Conservation (phyloP, 2,329 filamentous ascomycete species). For the Rutstroemia sp. region DNA sequence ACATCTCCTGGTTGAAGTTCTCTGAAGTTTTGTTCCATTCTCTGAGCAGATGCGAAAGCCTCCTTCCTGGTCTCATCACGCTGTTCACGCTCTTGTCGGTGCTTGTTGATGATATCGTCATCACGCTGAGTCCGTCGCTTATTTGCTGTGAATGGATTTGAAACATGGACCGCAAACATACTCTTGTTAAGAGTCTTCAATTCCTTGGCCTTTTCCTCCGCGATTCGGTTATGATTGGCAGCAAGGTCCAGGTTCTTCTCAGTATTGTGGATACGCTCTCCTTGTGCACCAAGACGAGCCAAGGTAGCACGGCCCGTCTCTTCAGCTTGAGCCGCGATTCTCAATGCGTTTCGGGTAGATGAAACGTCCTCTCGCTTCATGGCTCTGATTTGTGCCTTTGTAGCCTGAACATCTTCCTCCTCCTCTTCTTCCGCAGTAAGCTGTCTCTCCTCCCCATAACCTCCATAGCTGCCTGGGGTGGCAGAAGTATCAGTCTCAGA, state of each 20-base stretch:
- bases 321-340: conserved; percentile 60
- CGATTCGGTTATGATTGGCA: conserved; percentile 65
- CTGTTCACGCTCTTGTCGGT: conserved; percentile 57
- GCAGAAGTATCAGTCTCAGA: conserved; percentile 14
- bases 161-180: conserved; percentile 83
- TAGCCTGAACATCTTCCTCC: conserved; percentile 63
- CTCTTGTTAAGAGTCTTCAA: conserved; percentile 79
- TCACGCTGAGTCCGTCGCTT: conserved; percentile 58
- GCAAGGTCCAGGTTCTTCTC: conserved; percentile 78
- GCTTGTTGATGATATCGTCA: conserved; percentile 60
- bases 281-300: conserved; percentile 67
- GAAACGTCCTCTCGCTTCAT: conserved; percentile 72
- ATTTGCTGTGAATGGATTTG: conserved; percentile 69
- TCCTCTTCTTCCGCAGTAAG: conserved; percentile 72
- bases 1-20: conserved; percentile 32
- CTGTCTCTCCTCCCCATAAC: conserved; percentile 63
- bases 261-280: conserved; percentile 73
- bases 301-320: conserved; percentile 66
- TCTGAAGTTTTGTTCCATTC: conserved; percentile 45
- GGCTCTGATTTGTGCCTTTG: conserved; percentile 66
- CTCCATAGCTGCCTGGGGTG: conserved; percentile 34
- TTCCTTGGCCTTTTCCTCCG: conserved; percentile 74
- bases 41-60: conserved; percentile 43
- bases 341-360: conserved; percentile 63
- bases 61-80: conserved; percentile 55